A percentile compares a stretch with the other conserved stretches of the same genome.
Evolutionary conservation across 495 filamentous ascomycete genomes (phyloP).

Genomic region (Daldinia grandis): DNA sequence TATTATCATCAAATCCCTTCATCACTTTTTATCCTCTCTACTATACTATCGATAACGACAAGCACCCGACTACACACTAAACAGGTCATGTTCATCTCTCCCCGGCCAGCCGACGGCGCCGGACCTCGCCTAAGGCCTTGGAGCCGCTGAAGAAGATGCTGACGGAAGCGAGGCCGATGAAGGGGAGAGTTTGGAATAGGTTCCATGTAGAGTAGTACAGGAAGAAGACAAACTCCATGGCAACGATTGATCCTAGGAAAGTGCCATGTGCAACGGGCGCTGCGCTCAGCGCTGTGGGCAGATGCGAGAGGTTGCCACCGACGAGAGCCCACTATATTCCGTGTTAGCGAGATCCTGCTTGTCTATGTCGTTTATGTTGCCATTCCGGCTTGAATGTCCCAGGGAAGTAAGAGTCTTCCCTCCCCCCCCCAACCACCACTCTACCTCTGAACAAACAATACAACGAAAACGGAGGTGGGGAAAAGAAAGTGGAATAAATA

Average conservation of each 20-base stretch:
- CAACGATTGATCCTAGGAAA: constrained; percentile 84
- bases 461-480: not conserved
- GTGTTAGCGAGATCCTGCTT: constrained; percentile 9
- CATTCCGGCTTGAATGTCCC: too few relatives aligned
- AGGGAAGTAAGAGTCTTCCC: too few relatives aligned
- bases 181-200: constrained; percentile 87
- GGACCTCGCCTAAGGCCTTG: constrained; percentile 91
- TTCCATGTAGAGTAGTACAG: constrained; percentile 95
- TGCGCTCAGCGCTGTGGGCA: constrained; percentile 72
- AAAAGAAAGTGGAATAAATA: constrained; percentile 10
- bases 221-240: constrained; percentile 92
- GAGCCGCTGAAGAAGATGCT: constrained; percentile 88
- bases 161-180: constrained; percentile 68
- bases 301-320: constrained; percentile 85
- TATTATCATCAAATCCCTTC: not conserved
- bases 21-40: not conserved
- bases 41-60: not conserved
- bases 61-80: not conserved
- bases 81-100: constrained; percentile 62
- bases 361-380: not conserved
- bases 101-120: constrained; percentile 81
- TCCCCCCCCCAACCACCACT: too few relatives aligned
- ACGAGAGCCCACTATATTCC: constrained; percentile 73
- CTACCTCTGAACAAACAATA: not conserved
- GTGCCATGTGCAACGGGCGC: constrained; percentile 80